Conservation (phyloP, 208 protist species). For the Trypanosomatidae sp. region DNA sequence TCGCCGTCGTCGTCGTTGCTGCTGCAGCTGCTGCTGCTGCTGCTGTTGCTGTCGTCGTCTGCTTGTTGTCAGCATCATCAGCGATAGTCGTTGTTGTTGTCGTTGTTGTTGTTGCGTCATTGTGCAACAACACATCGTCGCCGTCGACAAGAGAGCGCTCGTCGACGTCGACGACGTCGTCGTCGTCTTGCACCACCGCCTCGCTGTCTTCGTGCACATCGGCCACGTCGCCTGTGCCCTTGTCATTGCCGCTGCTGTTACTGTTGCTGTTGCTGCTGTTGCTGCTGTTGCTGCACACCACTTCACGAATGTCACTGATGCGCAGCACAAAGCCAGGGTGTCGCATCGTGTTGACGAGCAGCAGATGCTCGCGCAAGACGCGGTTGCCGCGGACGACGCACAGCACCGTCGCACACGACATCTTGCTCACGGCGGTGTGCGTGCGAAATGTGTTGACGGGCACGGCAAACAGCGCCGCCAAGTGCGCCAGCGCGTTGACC, state of each 20-base stretch:
- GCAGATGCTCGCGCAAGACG: constrained; percentile 46
- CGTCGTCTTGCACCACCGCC: too few relatives aligned
- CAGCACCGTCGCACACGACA: constrained; percentile 52
- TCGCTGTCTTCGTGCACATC: too few relatives aligned
- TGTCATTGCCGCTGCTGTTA: background rate
- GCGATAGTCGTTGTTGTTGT: too few relatives aligned
- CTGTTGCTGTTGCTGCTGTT: background rate
- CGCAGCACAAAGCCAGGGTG: constrained; percentile 78
- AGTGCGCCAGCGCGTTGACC: constrained; percentile 66
- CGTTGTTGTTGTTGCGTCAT: too few relatives aligned
- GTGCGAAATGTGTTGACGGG: constrained; percentile 44
- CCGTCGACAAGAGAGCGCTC: too few relatives aligned
- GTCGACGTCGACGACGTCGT: too few relatives aligned
- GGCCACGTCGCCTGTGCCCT: too few relatives aligned
- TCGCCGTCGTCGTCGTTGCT: too few relatives aligned
- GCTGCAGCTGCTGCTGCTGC: too few relatives aligned
- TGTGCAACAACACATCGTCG: too few relatives aligned
- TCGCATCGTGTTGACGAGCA: constrained; percentile 79
- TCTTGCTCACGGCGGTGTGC: constrained; percentile 58
- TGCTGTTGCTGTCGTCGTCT: too few relatives aligned
- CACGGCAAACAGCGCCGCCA: constrained; percentile 49
- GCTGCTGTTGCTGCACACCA: constrained; percentile 3
- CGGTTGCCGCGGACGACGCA: constrained; percentile 46
- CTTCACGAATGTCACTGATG: constrained; percentile 43
- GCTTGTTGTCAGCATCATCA: too few relatives aligned